phyloP scores from a whole-genome alignment of 306 rosid genomes.

The Cucumis melo region DNA sequence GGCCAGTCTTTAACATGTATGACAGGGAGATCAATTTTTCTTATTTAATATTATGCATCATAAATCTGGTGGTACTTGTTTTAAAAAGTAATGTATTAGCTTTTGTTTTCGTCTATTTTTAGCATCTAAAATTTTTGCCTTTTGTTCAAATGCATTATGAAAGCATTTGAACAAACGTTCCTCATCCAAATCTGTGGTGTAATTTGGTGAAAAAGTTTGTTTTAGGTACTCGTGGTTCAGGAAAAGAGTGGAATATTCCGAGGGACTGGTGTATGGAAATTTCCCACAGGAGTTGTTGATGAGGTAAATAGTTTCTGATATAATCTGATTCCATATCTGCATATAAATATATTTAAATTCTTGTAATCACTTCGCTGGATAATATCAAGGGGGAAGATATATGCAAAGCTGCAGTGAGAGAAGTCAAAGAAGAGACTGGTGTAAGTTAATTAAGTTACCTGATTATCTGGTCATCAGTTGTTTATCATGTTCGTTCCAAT shows the following conservation, averaged over 20 bases:
- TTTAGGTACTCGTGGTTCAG: conserved; percentile 70
- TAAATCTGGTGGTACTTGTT: neutral
- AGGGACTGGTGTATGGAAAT: conserved; percentile 64
- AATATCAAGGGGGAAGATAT: conserved; percentile 66
- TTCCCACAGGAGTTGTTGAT: conserved; percentile 78
- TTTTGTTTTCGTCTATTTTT: neutral
- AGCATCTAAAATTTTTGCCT: neutral
- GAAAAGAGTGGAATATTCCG: conserved; percentile 50
- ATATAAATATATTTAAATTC: neutral
- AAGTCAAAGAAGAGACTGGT: conserved; percentile 89
- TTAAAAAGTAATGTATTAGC: neutral
- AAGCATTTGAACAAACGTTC: neutral
- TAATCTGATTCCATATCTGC: neutral
- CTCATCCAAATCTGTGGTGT: neutral
- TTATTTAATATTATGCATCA: neutral
- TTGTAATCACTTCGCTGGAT: conserved; percentile 12
- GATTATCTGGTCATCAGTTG: neutral
- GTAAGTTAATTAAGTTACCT: conserved; percentile 29
- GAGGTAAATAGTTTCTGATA: conserved; percentile 30
- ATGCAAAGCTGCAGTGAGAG: conserved; percentile 59
- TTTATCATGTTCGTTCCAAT: neutral
- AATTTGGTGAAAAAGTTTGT: neutral
- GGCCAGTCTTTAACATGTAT: neutral
- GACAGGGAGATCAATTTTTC: neutral
- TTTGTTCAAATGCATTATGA: neutral